These are phyloP conservation scores for Pyrenula massariospora DNA, from an alignment of 495 filamentous ascomycete species.

Conservation along the genomic window DNA sequence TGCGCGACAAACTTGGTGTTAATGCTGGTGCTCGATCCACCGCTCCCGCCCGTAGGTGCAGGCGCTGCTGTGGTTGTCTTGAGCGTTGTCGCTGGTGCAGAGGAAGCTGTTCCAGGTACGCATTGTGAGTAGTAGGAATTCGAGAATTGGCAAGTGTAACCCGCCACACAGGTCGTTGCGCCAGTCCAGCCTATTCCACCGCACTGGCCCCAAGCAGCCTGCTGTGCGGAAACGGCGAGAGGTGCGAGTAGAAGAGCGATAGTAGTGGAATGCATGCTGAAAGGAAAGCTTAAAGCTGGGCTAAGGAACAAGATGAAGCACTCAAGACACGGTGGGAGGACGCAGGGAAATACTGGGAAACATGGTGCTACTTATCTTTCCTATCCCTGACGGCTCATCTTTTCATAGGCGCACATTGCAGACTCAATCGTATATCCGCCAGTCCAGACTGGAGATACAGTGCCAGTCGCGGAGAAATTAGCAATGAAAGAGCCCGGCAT, in stretches of 20 bases:
- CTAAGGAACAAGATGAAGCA: no score
- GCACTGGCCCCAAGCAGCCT: conserved; percentile 32
- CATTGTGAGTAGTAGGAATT: conserved; percentile 43
- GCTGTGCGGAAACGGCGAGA: neutral
- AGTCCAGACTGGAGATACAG: no score
- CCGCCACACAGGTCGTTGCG: conserved; percentile 27
- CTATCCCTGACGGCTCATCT: no score
- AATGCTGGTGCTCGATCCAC: conserved; percentile 1
- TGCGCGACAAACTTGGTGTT: conserved; percentile 7
- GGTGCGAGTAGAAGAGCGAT: neutral
- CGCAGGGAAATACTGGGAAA: no score
- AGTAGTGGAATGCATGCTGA: neutral
- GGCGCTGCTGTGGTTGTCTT: neutral
- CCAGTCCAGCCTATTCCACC: conserved; percentile 36
- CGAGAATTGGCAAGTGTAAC: conserved; percentile 26
- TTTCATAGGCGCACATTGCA: no score
- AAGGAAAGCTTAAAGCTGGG: neutral
- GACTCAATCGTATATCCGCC: no score
- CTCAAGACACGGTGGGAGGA: no score
- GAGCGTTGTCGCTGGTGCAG: neutral
- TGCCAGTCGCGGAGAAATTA: no score
- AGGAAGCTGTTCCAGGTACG: neutral
- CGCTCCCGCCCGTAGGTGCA: neutral
- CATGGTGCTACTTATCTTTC: neutral
- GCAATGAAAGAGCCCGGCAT: no score